Base-by-base conservation (phyloP, 2,329 filamentous ascomycete genomes). In the Penicillium sclerotiorum region DNA sequence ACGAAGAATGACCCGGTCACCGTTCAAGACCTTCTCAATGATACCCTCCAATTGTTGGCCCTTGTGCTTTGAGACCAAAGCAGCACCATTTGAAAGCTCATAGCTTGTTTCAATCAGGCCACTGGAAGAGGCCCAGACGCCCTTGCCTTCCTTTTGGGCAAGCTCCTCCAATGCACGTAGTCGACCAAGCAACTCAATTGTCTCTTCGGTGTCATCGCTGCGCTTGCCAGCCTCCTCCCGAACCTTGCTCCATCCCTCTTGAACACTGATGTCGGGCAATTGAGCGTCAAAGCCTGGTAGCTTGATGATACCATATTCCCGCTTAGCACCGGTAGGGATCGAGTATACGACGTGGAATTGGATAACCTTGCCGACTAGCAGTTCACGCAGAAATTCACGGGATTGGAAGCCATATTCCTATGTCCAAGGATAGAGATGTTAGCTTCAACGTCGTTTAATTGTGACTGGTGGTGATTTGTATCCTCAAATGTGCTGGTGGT, bases 241-340 rank as follows among this genome's bases (percentile, higher is more conserved):
- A 52, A 99, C 82, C 75, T 94, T 95, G 56, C 91, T 77, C 91
- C 92, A 96, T 59, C 94, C 94, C 63, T 91, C 89, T 66, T 90
- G 86, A 57, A 97, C 84, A 50, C 88, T 81, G 55, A 89, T 84
- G 57, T 97, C 91, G 15, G 94, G 92, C 43, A 99, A 73, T 48
- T 84, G 84, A 42, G 90, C 90, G 63, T 90, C 87, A 33, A 69
- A 71, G 22, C 62, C 69, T 55, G 87, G 85, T 45, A 96, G 79
- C 56, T 83, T 82, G 53, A 90, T 86, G 56, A 85, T 81, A 58
- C 93, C 94, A 67, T 96, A 99, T 68, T 99, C 93, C 60, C 91
- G 87, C 56, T 89, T 87, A 36, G 85, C 77, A 54, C 81, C 81
- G 47, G 85, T 88, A 13, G 93, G 91, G 52, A 97, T 88, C 52